Base-by-base conservation (phyloP, 805 yeast genomes). In the Brettanomyces naardenensis region DNA sequence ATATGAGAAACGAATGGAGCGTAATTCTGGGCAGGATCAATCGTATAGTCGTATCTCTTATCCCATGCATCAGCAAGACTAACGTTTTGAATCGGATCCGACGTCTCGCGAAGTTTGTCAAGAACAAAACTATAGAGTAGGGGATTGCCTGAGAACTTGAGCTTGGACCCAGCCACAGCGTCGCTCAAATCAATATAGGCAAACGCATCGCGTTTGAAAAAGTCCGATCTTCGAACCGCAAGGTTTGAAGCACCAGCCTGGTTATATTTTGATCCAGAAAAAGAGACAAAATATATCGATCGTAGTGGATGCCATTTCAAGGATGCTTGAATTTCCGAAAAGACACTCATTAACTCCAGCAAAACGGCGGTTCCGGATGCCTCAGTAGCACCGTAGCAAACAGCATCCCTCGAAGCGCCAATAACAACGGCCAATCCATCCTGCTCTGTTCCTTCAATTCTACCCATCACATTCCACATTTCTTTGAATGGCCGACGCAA, bases 181-280 rank as follows among this genome's bases (percentile, higher is more conserved):
- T 79, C 87, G 42, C 79, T 73, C 25, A 89, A 64, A 51, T 89
- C 95, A 41, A 89, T 69, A 46, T 83, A 81, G 0, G 85, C 68
- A 49, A 73, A 78, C 0, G 82, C 80, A 45, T 80, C 80, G 33
- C 73, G 68, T 37, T 67, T 62, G 20, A 87, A 60, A 28, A 66
- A 69, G 19, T 71, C 69, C n/a, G 62, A 55, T 40, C 71, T 69
- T 27, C 66, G 62, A 47, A 81, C 84, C 5, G 80, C 67, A 71
- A 89, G 78, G 50, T 82, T 90, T 0, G 88, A 69, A n/a, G 85
- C 69, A 0, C 97, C 97, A 0, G 92, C 95, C 46, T 69, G 62
- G 53, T 88, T 88, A 51, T 81, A 87, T 43, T 79, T 77, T 0
- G 82, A 64, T 1, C 84, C 96, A 49, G 89, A 95, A 64, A 83